These are phyloP conservation scores for Claviceps spartinae DNA, from an alignment of 2,329 filamentous ascomycete genomes.

Conservation along the genomic window DNA sequence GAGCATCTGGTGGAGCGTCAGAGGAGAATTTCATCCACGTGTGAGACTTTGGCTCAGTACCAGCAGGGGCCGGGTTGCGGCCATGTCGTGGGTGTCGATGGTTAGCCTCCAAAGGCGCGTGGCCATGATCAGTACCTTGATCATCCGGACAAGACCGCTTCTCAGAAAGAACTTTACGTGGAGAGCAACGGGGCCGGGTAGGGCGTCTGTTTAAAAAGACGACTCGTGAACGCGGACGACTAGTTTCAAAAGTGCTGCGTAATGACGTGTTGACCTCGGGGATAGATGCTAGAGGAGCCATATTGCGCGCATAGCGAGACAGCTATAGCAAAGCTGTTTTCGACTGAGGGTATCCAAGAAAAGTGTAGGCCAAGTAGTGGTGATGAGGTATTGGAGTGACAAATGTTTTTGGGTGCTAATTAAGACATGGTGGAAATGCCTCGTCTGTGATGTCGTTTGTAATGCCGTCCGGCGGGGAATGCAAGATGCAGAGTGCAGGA, in stretches of 20 bases:
- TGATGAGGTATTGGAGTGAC: constrained; percentile 2
- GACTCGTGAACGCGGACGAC: constrained; percentile 14
- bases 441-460: constrained; percentile 3
- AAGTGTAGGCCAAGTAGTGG: constrained; percentile 4
- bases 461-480: neutral
- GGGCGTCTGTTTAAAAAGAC: constrained; percentile 14
- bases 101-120: neutral
- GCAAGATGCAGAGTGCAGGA: neutral
- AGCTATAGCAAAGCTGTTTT: constrained; percentile 6
- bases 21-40: neutral
- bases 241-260: constrained; percentile 8
- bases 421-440: constrained; percentile 5
- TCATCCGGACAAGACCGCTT: constrained; percentile 1
- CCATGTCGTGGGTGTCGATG: neutral
- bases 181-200: constrained; percentile 11
- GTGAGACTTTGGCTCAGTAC: neutral
- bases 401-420: constrained; percentile 1
- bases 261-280: constrained; percentile 11
- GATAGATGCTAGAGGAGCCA: constrained; percentile 18
- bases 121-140: neutral
- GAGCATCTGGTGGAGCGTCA: neutral
- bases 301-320: constrained; percentile 8
- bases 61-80: neutral
- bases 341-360: constrained; percentile 14
- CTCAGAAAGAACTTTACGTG: constrained; percentile 3